Evolutionary conservation across 2,329 filamentous ascomycete genomes (phyloP), one percentile per base, ranked within the genome.

Genomic region (Xylariales sp.): DNA sequence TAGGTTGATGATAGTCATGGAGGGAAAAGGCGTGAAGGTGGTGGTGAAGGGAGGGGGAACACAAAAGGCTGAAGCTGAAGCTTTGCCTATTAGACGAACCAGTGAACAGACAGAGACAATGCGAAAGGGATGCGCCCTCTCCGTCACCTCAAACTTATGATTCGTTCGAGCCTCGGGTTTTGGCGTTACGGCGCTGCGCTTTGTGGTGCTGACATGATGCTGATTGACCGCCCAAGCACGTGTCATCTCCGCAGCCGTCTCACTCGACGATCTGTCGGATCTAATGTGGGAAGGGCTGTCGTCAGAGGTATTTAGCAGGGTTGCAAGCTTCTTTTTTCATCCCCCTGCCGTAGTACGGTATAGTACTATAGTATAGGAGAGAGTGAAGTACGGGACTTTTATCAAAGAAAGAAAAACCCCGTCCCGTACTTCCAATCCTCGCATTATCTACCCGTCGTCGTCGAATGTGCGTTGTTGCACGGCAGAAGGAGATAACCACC

Each of bases 231-330:
- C 5, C 9, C 10, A 12, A 12, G n/a, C 3, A 43, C 23, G 55
- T 57, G 61, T 56, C 52, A 61, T 39, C 54, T 10, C n/a, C 43
- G 49, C 23, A 28, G 45, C 50, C 28, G 14, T 61, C 56, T 61
- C 18, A 23, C 34, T 53, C 16, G 45, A 30, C 23, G n/a, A 56
- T 55, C 39, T 41, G 23, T 12, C 45, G 45, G 45, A 36, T 56
- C 45, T 49, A 48, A 57, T 57, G 56, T 55, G 49, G 54, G 39
- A 60, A 39, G 23, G 23, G 3, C 39, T 36, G 6, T 41, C 23
- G 32, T 59, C 28, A 32, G 50, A 50, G 23, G 46, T 10, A 14
- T 41, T 58, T 23, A 49, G 12, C 49, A 41, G 7, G 4, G 14
- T n/a, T 50, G 9, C 7, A 45, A 50, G 16, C 54, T 43, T 50